Percentiles rank a stretch among this genome's conserved stretches.
Conservation (phyloP, 2,329 filamentous ascomycete genomes). For the Trichophyton simii region DNA sequence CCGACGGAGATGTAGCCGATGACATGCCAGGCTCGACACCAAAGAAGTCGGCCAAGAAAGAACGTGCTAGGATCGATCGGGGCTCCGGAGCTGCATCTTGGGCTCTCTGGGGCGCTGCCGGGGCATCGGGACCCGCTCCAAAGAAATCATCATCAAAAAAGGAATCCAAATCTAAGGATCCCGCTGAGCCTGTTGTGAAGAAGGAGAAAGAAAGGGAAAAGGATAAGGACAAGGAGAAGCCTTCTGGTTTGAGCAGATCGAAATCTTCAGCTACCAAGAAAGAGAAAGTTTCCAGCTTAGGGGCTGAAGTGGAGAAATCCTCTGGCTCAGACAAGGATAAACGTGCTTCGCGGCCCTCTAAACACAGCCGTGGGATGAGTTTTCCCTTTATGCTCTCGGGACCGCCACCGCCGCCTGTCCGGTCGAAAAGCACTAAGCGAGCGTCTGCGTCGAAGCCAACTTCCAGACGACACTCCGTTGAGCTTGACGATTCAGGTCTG, state of each 20-base stretch:
- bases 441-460: conserved; percentile 41
- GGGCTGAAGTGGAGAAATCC: conserved; percentile 49
- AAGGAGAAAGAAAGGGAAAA: conserved; percentile 22
- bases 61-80: conserved; percentile 63
- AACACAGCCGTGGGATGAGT: conserved; percentile 46
- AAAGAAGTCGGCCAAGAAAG: conserved; percentile 53
- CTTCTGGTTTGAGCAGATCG: conserved; percentile 38
- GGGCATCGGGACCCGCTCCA: conserved; percentile 15
- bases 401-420: conserved; percentile 46
- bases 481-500: conserved; percentile 50
- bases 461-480: conserved; percentile 57
- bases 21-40: conserved; percentile 38
- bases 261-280: conserved; percentile 44
- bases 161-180: conserved; percentile 32
- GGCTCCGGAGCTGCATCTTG: conserved; percentile 55
- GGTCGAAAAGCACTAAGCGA: conserved; percentile 52
- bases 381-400: conserved; percentile 56
- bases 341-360: conserved; percentile 42
- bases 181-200: conserved; percentile 16
- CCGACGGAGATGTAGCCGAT: conserved; percentile 26
- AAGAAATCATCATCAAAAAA: conserved; percentile 40
- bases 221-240: conserved; percentile 25
- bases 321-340: conserved; percentile 61
- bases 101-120: conserved; percentile 57
- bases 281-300: conserved; percentile 44